Base-by-base conservation (phyloP, 2,329 filamentous ascomycete genomes). In the Pyrenochaeta sp. region DNA sequence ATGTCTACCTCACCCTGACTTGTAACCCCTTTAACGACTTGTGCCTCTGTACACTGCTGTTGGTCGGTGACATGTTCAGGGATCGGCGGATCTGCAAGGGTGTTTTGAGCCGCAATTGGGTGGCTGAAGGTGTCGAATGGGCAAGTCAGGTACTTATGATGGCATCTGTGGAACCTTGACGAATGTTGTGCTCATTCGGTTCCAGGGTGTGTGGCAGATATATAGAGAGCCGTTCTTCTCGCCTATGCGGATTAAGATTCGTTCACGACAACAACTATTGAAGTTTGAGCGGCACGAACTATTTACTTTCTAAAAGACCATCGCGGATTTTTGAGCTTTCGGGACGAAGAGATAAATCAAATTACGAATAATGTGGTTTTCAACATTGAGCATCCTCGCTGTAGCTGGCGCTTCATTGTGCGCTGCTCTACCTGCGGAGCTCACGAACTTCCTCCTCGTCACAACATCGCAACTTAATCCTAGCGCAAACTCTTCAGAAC, bases 391-490 rank as follows among this genome's bases (percentile, higher is more conserved):
- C 12, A 34, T 65, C n/a, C 24, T 67, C 5, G 40, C 54, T 9
- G 22, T 56, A 5, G 48, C 24, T 27, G 2, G 51, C 27, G 45
- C 57, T 9, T 44, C 61, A 4, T 10, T 65, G 1, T 46, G 48
- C 25, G 24, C 58, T 2, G 65, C 68, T 9, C 57, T 64, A 3
- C 64, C 63, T 2, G 56, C 65, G 27, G 45, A 64, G 12, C 57
- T 65, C 30, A 65, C 58, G 40, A 59, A 73, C 54, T 79, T 80
- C 71, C 71, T 75, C 55, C 76, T 81, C 56, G 76, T 80, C n/a
- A 79, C 78, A 2, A 77, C 78, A 15, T 59, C 72, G 45, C 72
- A 75, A 51, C 53, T 64, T 34, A 50, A 62, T 24, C 40, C 66
- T 5, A 61, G 61, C 7, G 43, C 54, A 22, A 73, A 77, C 57